These are phyloP conservation scores for Ligustrum vulgare DNA, from an alignment of 257 asterid genomes.

Conservation along the genomic window DNA sequence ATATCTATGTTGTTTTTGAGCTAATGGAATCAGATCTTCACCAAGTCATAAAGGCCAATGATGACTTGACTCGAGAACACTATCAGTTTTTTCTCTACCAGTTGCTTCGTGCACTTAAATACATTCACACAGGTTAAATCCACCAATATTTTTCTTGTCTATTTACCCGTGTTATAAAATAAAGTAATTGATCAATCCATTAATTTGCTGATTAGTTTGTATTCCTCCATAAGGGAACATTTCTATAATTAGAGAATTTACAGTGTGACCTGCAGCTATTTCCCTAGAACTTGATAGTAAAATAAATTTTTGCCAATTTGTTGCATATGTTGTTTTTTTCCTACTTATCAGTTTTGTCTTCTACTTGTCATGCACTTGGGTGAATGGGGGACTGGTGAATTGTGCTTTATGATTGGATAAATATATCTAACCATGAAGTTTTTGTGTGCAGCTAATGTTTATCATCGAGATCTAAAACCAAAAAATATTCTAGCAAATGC, in stretches of 20 bases:
- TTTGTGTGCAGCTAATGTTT: slow-evolving; percentile 80
- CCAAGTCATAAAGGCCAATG: slow-evolving; percentile 96
- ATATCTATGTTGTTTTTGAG: slow-evolving; percentile 93
- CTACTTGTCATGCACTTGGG: neutral
- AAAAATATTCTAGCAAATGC: slow-evolving; percentile 94
- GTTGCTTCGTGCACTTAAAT: slow-evolving; percentile 86
- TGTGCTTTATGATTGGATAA: slow-evolving; percentile 24
- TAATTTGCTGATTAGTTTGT: neutral
- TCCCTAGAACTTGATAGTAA: neutral
- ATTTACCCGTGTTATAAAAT: neutral
- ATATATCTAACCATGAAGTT: slow-evolving; percentile 15
- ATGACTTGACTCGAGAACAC: slow-evolving; percentile 91
- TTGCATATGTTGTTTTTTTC: neutral
- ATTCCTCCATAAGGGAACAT: neutral
- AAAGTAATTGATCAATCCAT: neutral
- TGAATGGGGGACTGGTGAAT: slow-evolving; percentile 19
- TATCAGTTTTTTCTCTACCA: slow-evolving; percentile 91
- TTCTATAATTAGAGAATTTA: neutral
- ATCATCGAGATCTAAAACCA: slow-evolving; percentile 89
- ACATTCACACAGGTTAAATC: slow-evolving; percentile 80
- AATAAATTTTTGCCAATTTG: neutral
- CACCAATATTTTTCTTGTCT: neutral
- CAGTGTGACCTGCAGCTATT: slow-evolving; percentile 9
- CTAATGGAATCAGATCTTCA: slow-evolving; percentile 95
- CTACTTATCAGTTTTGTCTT: neutral